A percentile compares a stretch with the other conserved stretches of the same genome.
Evolutionary conservation across 176 grass and related monocot genomes (phyloP).

Genomic region (Musa troglodytarum): DNA sequence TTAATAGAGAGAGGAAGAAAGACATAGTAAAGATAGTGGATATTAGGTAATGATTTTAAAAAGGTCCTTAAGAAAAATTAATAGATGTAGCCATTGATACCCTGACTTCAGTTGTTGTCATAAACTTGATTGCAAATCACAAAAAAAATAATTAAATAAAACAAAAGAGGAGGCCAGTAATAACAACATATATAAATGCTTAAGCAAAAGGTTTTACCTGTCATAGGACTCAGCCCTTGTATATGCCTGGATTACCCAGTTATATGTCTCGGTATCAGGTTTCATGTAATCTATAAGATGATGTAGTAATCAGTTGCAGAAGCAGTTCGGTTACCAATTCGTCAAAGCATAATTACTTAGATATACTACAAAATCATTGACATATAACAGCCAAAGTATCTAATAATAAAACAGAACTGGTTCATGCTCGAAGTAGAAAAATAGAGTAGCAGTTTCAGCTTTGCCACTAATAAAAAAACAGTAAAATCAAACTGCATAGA

Average conservation of each 20-base stretch:
- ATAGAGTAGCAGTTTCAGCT: not conserved
- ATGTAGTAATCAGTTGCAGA: not conserved
- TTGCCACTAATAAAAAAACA: not conserved
- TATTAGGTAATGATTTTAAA: not conserved
- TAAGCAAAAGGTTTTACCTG: slow-evolving; percentile 38
- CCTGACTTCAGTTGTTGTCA: slow-evolving; percentile 3
- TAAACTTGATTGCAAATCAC: slow-evolving; percentile 22
- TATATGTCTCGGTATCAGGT: slow-evolving; percentile 88
- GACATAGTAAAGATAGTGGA: too few species aligned
- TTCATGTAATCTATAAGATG: slow-evolving; percentile 78
- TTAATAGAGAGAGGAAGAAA: too few species aligned
- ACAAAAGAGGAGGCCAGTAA: slow-evolving; percentile 4
- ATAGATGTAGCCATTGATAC: not conserved
- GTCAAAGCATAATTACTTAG: not conserved
- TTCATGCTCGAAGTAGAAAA: not conserved
- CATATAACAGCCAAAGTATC: not conserved
- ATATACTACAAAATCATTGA: not conserved
- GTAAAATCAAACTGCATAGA: not conserved
- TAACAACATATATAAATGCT: not conserved
- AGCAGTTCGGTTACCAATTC: not conserved
- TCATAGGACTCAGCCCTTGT: slow-evolving; percentile 86
- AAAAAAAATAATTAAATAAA: not conserved
- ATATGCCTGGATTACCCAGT: slow-evolving; percentile 96
- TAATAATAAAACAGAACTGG: not conserved
- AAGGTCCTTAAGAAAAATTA: not conserved